Base-by-base conservation (phyloP, 495 filamentous ascomycete genomes). In the Paragyromitra xinjiangensis region DNA sequence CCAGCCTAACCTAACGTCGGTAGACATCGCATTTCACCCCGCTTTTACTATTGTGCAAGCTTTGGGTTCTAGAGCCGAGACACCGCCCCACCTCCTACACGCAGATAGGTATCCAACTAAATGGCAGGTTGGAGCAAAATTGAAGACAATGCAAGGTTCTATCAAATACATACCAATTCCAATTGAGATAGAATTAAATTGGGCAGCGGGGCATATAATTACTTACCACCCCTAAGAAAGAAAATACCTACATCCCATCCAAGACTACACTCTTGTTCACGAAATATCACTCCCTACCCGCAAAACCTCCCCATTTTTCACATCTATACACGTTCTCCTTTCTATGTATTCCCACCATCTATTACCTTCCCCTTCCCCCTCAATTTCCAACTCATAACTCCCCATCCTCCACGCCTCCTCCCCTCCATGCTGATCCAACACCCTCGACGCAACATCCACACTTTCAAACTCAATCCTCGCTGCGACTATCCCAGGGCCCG, bases 391-490 rank as follows among this genome's bases (percentile, higher is more conserved):
- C 42, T 6, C 42, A 40, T 62, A 71, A n/a, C 68, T 71, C 42
- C 56, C 56, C 68, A 71, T 71, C 56, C 26, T 63, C 68, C 68
- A 71, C 11, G 68, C 56, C 5, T 71, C 56, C 3, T 50, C 39
- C 0, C 67, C 67, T 61, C 55, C 55, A 62, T 71, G 56, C 42
- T 71, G 68, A 14, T 48, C 24, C 3, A 71, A 4, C n/a, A 71
- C 68, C 24, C 19, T 71, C 29, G 6, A 8, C 16, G 68, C 68
- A 50, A 71, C 44, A 62, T 40, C 55, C 6, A 62, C 55, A 51
- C 68, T 63, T 29, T 71, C 68, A 50, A 71, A 71, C 56, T 71
- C 68, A n/a, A 71, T 40, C 44, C 68, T 58, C 6, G 68, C 68
- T 4, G 68, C 68, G 8, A 62, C 44, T 71, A 71, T 62, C 19